A percentile compares a stretch with the other conserved stretches of the same genome.
These are phyloP conservation scores for Colletotrichum sansevieriae DNA, from an alignment of 2,329 filamentous ascomycete genomes.

Conservation along the genomic window DNA sequence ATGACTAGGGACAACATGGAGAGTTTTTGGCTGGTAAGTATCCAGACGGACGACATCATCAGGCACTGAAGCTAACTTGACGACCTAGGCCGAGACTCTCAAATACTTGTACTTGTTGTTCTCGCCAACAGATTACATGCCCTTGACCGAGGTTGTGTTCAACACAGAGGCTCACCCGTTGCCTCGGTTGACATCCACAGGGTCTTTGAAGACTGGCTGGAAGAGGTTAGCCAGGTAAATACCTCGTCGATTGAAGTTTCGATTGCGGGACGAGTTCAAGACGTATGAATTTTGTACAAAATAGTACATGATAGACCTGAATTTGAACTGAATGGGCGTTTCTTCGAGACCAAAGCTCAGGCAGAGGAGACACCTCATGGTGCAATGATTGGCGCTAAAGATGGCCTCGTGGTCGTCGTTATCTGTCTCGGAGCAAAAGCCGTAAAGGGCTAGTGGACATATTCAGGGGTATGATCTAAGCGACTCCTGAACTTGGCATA, in stretches of 20 bases:
- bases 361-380: too few species aligned
- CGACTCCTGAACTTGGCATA: too few species aligned
- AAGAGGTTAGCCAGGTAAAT: slow-evolving; percentile 71
- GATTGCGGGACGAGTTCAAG: background rate
- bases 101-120: slow-evolving; percentile 99
- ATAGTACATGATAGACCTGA: background rate
- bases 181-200: slow-evolving; percentile 85
- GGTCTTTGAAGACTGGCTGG: slow-evolving; percentile 85
- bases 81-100: slow-evolving; percentile 82
- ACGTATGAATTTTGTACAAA: background rate
- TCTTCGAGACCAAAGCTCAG: too few species aligned
- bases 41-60: background rate
- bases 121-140: slow-evolving; percentile 77
- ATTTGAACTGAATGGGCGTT: too few species aligned
- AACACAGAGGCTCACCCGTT: slow-evolving; percentile 96
- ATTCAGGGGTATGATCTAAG: too few species aligned
- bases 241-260: too few species aligned
- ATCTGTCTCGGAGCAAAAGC: too few species aligned
- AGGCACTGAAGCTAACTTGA: background rate
- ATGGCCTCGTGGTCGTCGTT: too few species aligned
- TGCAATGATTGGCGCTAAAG: too few species aligned
- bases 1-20: slow-evolving; percentile 78
- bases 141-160: slow-evolving; percentile 87
- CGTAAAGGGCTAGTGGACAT: too few species aligned
- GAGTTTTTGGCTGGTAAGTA: slow-evolving; percentile 74